Evolutionary conservation across 2,329 filamentous ascomycete species (phyloP), one percentile per base, ranked within the genome.

Genomic region (Penicillium sp.): DNA sequence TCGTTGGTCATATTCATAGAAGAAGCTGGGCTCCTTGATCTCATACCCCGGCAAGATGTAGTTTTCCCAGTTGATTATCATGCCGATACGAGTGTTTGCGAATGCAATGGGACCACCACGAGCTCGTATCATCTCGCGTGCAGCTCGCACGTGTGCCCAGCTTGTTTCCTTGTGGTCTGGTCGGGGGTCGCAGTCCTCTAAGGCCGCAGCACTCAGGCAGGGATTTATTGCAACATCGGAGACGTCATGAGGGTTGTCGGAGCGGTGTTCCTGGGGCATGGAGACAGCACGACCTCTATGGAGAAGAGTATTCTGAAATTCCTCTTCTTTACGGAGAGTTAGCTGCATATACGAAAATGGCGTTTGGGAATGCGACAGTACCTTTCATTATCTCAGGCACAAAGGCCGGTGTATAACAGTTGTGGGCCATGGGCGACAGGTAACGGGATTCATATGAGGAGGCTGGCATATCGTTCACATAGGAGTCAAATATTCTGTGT

Each of bases 31-130:
- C 6, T 65, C 66, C 13, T 68, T 61, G 1, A 66, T 67, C 51
- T 74, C 69, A 57, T 74, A 75, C 1, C 74, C 72, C 0, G 71
- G 69, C 40, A 75, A 64, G 32, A 73, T 72, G 55, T 75, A 75
- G 57, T 75, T 73, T 54, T 72, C 70, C 73, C 72, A 75, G 49
- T 76, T 74, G 41, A 75, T 74, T 46, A 76, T 56, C 70, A 73
- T 75, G 4, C 68, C 71, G 40, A 75, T 57, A 21, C 66, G 72
- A 34, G 71, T 73, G 38, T 73, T 65, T 32, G 66, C 60, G 49
- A 75, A 72, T 9, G 68, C 70, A 15, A 60, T 57, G 6, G 73
- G 70, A 3, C 73, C 73, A 8, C 72, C 72, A 31, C 73, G 67
- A 8, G 65, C 62, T 34, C 68, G 65, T 31, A 75, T 74, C 67